Conservation (phyloP, 768 basidiomycete genomes). For the Xerocomellus intermedius region DNA sequence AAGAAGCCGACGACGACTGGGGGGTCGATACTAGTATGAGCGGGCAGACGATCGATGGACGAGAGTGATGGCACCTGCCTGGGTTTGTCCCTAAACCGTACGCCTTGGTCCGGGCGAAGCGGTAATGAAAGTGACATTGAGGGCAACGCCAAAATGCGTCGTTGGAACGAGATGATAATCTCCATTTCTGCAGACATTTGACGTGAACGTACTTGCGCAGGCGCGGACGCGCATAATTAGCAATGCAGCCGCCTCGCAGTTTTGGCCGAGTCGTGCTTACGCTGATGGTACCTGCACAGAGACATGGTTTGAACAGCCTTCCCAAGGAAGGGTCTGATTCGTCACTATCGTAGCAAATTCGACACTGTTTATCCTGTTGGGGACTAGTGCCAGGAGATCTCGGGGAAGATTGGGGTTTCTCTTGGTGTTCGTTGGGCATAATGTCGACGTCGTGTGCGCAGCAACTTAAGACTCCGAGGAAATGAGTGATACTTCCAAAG, state of each 20-base stretch:
- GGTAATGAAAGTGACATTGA: constrained; percentile 76
- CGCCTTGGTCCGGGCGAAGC: constrained; percentile 68
- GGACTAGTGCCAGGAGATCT: constrained; percentile 15
- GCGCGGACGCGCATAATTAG: constrained; percentile 17
- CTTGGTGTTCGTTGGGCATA: constrained; percentile 15
- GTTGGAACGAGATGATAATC: constrained; percentile 56
- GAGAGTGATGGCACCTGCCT: constrained; percentile 38
- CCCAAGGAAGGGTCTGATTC: constrained; percentile 63
- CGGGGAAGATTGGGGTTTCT: constrained; percentile 2
- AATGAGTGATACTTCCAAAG: too few relatives aligned
- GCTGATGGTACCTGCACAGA: constrained; percentile 73
- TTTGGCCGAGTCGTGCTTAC: constrained; percentile 32
- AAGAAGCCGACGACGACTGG: constrained; percentile 64
- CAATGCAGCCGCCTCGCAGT: constrained; percentile 7
- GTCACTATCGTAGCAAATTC: constrained; percentile 77
- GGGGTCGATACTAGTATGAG: constrained; percentile 12
- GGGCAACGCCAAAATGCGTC: constrained; percentile 78
- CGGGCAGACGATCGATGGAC: constrained; percentile 3
- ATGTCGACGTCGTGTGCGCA: constrained; percentile 6
- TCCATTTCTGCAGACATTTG: constrained; percentile 74
- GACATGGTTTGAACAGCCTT: constrained; percentile 71
- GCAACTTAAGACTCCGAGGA: neutral
- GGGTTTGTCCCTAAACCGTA: constrained; percentile 78
- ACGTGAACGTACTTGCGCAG: constrained; percentile 69
- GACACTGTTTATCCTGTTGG: constrained; percentile 63